phyloP scores from a whole-genome alignment of 176 grass and related monocot genomes.

The Cenchrus purpureus region DNA sequence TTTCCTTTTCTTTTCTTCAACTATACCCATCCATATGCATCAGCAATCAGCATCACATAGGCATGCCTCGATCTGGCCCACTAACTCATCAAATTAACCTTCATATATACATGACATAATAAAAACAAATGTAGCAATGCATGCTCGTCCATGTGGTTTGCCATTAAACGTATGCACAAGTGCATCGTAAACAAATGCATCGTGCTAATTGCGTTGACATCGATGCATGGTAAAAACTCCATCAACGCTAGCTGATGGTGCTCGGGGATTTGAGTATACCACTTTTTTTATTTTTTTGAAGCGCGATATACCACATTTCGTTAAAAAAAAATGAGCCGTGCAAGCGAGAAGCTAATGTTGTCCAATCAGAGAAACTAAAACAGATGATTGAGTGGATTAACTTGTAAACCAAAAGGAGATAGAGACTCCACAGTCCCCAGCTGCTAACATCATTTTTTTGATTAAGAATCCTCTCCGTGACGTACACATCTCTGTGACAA shows the following conservation, averaged over 20 bases:
- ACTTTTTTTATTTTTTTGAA: too few relatives aligned
- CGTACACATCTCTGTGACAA: background rate
- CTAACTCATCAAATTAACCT: too few relatives aligned
- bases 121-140: too few relatives aligned
- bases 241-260: too few relatives aligned
- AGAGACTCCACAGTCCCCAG: background rate
- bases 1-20: background rate
- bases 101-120: too few relatives aligned
- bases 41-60: too few relatives aligned
- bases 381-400: background rate
- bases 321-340: background rate
- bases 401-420: background rate
- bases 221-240: too few relatives aligned
- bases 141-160: background rate
- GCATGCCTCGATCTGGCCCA: background rate
- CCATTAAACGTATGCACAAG: background rate
- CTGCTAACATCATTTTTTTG: background rate
- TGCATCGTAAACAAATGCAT: background rate
- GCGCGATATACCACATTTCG: background rate
- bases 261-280: too few relatives aligned
- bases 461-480: background rate
- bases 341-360: too few relatives aligned
- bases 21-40: background rate
- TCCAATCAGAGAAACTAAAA: constrained; percentile 11
- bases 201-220: background rate